These are phyloP conservation scores for Colletotrichum horii DNA, from an alignment of 2,329 filamentous ascomycete species.

Conservation along the genomic window DNA sequence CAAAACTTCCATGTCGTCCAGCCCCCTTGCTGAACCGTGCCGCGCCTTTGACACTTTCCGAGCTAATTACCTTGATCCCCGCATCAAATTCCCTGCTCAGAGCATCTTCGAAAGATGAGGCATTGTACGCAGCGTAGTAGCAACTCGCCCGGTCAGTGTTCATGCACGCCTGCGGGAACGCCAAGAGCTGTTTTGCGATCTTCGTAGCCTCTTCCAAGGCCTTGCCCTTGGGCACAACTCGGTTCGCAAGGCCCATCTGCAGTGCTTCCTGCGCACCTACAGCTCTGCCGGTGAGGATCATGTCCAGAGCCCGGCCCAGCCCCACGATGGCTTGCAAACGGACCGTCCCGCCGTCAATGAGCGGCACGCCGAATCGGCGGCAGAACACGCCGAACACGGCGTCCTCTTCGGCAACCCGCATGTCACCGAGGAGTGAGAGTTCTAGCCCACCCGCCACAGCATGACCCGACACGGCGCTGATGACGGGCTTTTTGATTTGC, in stretches of 20 bases:
- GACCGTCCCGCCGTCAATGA: constrained; percentile 52
- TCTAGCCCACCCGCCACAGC: constrained; percentile 60
- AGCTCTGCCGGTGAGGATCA: constrained; percentile 59
- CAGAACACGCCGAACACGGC: constrained; percentile 62
- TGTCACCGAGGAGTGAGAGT: constrained; percentile 55
- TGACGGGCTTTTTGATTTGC: constrained; percentile 54
- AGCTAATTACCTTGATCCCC: constrained; percentile 44
- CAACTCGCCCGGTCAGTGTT: constrained; percentile 51
- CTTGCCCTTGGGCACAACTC: constrained; percentile 55
- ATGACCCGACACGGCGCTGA: constrained; percentile 55
- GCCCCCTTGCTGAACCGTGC: neutral
- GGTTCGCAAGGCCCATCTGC: constrained; percentile 56
- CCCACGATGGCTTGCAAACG: constrained; percentile 56
- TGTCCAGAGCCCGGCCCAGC: constrained; percentile 57
- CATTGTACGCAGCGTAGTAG: constrained; percentile 56
- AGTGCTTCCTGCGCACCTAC: constrained; percentile 55
- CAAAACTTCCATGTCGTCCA: constrained; percentile 3
- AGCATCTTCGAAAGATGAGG: constrained; percentile 54
- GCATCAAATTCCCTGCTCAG: constrained; percentile 51
- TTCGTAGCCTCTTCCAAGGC: constrained; percentile 52
- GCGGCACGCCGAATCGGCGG: constrained; percentile 43
- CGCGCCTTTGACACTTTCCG: constrained; percentile 40
- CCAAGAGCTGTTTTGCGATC: constrained; percentile 50
- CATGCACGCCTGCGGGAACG: constrained; percentile 58
- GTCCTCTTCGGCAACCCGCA: constrained; percentile 58